Percentiles rank a stretch among this genome's conserved stretches.
Conservation (phyloP, 495 filamentous ascomycete genomes). For the Aspergillus mulundensis region DNA sequence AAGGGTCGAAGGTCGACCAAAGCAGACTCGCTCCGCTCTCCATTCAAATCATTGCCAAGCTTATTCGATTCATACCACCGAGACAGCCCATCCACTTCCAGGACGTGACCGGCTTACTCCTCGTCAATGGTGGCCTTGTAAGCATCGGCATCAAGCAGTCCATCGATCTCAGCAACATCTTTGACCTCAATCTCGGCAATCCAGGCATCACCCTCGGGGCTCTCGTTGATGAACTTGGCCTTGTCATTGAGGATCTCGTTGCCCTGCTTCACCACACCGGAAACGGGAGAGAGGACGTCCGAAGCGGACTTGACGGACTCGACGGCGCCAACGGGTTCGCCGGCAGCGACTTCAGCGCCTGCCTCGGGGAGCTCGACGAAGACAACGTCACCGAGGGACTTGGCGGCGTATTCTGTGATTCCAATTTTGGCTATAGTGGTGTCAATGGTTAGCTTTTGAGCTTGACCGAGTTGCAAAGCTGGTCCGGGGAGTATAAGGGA, state of each 20-base stretch:
- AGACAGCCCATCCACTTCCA: no score
- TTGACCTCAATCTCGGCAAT: conserved; percentile 78
- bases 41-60: background rate
- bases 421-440: conserved; percentile 65
- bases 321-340: conserved; percentile 85
- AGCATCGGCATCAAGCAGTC: conserved; percentile 64
- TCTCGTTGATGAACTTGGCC: conserved; percentile 80
- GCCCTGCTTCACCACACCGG: conserved; percentile 65
- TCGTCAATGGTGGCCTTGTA: conserved; percentile 70
- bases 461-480: background rate
- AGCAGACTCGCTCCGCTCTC: background rate
- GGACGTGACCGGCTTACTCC: conserved; percentile 14
- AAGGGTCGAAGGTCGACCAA: background rate
- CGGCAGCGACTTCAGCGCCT: conserved; percentile 58
- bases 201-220: conserved; percentile 84
- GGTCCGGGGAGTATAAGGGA: background rate
- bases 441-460: background rate
- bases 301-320: conserved; percentile 97
- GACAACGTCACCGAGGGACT: conserved; percentile 90
- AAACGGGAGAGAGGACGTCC: conserved; percentile 86
- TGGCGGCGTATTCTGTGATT: conserved; percentile 85
- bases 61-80: background rate
- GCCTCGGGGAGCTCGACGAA: conserved; percentile 84
- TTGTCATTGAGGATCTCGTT: conserved; percentile 76
- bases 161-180: conserved; percentile 66